Base-by-base conservation (phyloP, 2,329 filamentous ascomycete species). In the Mollisia scopiformis region DNA sequence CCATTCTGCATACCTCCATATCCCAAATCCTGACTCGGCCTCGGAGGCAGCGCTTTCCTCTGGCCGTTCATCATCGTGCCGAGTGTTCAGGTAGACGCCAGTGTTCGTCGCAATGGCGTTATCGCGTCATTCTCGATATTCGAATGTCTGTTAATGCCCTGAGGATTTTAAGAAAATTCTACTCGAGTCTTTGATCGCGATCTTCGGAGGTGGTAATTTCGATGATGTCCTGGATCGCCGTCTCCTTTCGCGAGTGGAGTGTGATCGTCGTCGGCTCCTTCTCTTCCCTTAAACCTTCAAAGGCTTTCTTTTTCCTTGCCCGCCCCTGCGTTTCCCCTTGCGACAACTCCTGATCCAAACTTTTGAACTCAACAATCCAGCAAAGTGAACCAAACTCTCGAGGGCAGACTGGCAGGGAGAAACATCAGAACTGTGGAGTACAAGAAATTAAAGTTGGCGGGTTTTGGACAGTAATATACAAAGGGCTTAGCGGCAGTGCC, bases 1-100 rank as follows among this genome's bases (percentile, higher is more conserved):
- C 56, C 59, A 51, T 60, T 62, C 39, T 62, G 60, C 30, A 30
- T 50, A 25, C 51, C 59, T 19, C 62, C 57, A 59, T 66, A 66
- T 57, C 58, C 61, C 46, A 57, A 25, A 59, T 67, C 63, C 56
- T 65, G 63, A 57, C 59, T 68, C 25, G 67, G 59, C 31, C 58
- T 63, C 6, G 62, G 49, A 46, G 68, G 64, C 57, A 66, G 39
- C 25, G 61, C 56, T 49, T 67, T 67, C 30, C 60, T 37, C 28
- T 59, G 55, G 23, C 58, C 61, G 43, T 63, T 65, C 63, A 65
- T 63, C 35, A 43, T 65, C 30, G 39, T 50, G 56, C 14, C 39
- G 28, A 43, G 31, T 21, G 28, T 21, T 14, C 31, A 50, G 41
- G 28, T 46, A 49, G n/a, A 14, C 35, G n/a, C 31, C 49, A 30